A percentile compares a stretch with the other conserved stretches of the same genome.
Evolutionary conservation across 139 green algal genomes (phyloP).

Genomic region (Tetratostichococcus sp.): DNA sequence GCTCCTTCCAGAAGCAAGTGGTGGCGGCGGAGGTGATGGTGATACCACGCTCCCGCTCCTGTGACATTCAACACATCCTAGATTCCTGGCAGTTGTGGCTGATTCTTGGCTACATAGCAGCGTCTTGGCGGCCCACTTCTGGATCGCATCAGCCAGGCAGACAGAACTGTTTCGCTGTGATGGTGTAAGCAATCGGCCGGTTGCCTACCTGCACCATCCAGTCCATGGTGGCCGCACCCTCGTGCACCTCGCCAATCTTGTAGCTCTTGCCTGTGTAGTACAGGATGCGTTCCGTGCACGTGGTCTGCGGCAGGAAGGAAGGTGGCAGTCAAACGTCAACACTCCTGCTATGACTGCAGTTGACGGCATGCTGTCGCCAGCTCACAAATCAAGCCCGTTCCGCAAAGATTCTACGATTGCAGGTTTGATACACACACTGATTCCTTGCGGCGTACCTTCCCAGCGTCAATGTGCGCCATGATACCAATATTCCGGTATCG

Average conservation of each 20-base stretch:
- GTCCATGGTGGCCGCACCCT: conserved; percentile 98
- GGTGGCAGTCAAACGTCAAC: neutral
- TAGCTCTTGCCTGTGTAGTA: conserved; percentile 99
- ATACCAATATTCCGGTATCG: conserved; percentile 99
- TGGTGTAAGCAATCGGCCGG: neutral
- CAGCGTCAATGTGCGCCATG: conserved; percentile 96
- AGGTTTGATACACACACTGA: no score
- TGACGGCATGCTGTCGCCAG: no score
- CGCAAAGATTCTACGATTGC: no score
- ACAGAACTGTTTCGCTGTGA: neutral
- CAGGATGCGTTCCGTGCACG: conserved; percentile 95
- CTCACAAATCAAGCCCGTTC: no score
- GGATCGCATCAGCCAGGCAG: no score
- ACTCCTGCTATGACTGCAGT: no score
- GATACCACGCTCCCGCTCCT: conserved; percentile 96
- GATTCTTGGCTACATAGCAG: no score
- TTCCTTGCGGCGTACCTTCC: conserved; percentile 63
- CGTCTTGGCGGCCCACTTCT: no score
- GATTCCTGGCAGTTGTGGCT: no score
- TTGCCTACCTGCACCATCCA: conserved; percentile 92
- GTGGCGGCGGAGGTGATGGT: conserved; percentile 98
- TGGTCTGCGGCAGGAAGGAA: conserved; percentile 72
- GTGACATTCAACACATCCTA: no score
- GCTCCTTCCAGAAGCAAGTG: conserved; percentile 93
- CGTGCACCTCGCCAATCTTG: conserved; percentile 99